Percentiles rank a stretch among this genome's conserved stretches.
These are phyloP conservation scores for Geotrichum restrictum DNA, from an alignment of 1,139 yeast genomes.

Conservation along the genomic window DNA sequence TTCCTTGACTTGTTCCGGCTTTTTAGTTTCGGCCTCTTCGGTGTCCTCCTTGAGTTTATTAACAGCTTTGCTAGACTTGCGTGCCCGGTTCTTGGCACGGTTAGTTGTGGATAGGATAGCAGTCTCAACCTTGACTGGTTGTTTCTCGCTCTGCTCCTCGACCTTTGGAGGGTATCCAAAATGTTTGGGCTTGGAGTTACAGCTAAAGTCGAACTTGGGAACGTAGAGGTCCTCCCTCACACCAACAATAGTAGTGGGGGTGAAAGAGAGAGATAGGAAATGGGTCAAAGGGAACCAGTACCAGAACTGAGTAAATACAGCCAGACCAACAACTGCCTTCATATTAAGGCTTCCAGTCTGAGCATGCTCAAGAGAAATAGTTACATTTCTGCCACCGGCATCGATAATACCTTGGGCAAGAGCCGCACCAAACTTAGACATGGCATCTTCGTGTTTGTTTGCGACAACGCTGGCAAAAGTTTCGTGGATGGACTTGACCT, in stretches of 20 bases:
- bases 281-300: slow-evolving; percentile 98
- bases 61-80: slow-evolving; percentile 47
- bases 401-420: slow-evolving; percentile 96
- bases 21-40: slow-evolving; percentile 40
- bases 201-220: slow-evolving; percentile 76
- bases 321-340: slow-evolving; percentile 87
- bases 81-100: slow-evolving; percentile 87
- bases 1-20: slow-evolving; percentile 28
- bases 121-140: slow-evolving; percentile 84
- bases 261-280: slow-evolving; percentile 83
- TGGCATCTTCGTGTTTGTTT: slow-evolving; percentile 91
- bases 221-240: slow-evolving; percentile 80
- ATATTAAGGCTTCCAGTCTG: slow-evolving; percentile 88
- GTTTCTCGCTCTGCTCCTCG: slow-evolving; percentile 75
- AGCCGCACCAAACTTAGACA: slow-evolving; percentile 97
- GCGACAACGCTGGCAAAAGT: slow-evolving; percentile 69
- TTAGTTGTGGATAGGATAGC: slow-evolving; percentile 94
- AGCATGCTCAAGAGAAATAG: slow-evolving; percentile 83
- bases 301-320: slow-evolving; percentile 92
- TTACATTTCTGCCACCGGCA: slow-evolving; percentile 98
- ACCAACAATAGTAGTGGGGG: slow-evolving; percentile 89
- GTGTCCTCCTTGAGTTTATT: slow-evolving; percentile 46
- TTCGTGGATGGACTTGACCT: slow-evolving; percentile 72
- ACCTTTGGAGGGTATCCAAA: slow-evolving; percentile 89
- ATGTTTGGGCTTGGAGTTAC: slow-evolving; percentile 73